Evolutionary conservation across 2,329 filamentous ascomycete genomes (phyloP).

Genomic region (Hymenoscyphus fraxineus): DNA sequence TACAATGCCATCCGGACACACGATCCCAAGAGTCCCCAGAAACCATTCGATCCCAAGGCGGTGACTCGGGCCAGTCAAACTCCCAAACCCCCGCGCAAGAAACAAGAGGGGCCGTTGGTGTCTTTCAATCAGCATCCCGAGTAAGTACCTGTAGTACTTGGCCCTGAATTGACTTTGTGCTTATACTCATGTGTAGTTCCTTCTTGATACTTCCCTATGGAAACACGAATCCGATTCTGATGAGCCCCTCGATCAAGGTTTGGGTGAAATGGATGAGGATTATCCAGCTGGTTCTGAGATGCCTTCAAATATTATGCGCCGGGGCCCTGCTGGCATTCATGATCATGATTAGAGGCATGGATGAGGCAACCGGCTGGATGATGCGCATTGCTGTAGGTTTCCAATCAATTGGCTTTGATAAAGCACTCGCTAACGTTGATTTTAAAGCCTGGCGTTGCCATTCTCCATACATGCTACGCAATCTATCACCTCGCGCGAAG

Average conservation of each 20-base stretch:
- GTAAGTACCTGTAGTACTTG: slow-evolving; percentile 46
- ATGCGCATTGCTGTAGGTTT: slow-evolving; percentile 68
- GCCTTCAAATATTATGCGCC: slow-evolving; percentile 64
- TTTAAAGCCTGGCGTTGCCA: slow-evolving; percentile 67
- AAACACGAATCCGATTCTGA: slow-evolving; percentile 56
- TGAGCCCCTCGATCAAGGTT: slow-evolving; percentile 67
- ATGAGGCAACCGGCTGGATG: slow-evolving; percentile 66
- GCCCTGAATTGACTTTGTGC: slow-evolving; percentile 4
- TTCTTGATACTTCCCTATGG: slow-evolving; percentile 63
- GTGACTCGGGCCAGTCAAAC: slow-evolving; percentile 75
- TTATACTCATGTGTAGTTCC: slow-evolving; percentile 35
- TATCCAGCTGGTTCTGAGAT: slow-evolving; percentile 64
- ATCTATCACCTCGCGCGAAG: slow-evolving; percentile 75
- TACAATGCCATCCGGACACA: slow-evolving; percentile 53
- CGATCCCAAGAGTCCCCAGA: slow-evolving; percentile 50
- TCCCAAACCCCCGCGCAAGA: slow-evolving; percentile 57
- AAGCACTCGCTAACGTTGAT: slow-evolving; percentile 11
- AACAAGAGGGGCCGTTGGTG: slow-evolving; percentile 71
- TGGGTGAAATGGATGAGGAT: slow-evolving; percentile 67
- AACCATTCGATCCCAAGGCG: slow-evolving; percentile 80
- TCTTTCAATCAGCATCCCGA: slow-evolving; percentile 86
- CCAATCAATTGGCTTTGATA: neutral
- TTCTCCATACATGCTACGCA: slow-evolving; percentile 69
- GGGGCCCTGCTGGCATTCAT: slow-evolving; percentile 70
- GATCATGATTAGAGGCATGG: slow-evolving; percentile 69